Evolutionary conservation across 257 asterid species (phyloP).

Genomic region (Cinchona pubescens): DNA sequence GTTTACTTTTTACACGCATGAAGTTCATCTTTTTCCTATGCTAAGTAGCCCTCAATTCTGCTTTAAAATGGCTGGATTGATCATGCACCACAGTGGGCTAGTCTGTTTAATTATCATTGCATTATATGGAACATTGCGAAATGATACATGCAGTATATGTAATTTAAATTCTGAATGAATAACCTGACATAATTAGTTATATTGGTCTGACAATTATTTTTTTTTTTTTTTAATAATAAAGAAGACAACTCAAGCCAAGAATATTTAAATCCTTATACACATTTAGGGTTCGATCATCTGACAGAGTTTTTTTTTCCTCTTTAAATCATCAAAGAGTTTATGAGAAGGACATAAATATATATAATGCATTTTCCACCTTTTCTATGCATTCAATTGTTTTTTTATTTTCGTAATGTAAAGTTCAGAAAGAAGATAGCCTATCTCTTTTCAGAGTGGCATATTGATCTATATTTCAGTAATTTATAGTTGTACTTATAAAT

Average conservation of each 20-base stretch:
- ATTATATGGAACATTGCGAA: slow-evolving; percentile 7
- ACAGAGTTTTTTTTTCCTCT: background rate
- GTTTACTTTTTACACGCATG: slow-evolving; percentile 16
- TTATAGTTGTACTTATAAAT: too few species aligned
- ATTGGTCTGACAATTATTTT: slow-evolving; percentile 10
- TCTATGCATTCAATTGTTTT: background rate
- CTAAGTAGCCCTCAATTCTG: slow-evolving; percentile 1
- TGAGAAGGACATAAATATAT: background rate
- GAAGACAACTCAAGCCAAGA: slow-evolving; percentile 21
- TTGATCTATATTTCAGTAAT: too few species aligned
- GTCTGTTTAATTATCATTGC: slow-evolving; percentile 9
- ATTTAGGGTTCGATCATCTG: slow-evolving; percentile 22
- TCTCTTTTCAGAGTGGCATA: too few species aligned
- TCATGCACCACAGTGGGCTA: slow-evolving; percentile 1
- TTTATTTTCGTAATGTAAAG: too few species aligned
- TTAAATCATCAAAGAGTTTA: background rate
- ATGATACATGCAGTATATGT: background rate
- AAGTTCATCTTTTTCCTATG: slow-evolving; percentile 7
- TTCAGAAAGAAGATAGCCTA: too few species aligned
- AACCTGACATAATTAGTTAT: slow-evolving; percentile 20
- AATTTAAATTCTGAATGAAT: background rate
- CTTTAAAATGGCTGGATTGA: background rate
- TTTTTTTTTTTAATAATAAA: slow-evolving; percentile 4
- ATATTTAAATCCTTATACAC: slow-evolving; percentile 9
- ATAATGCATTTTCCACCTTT: background rate